phyloP scores from a whole-genome alignment of 2,329 filamentous ascomycete genomes.

The Trichothecium sympodiale region DNA sequence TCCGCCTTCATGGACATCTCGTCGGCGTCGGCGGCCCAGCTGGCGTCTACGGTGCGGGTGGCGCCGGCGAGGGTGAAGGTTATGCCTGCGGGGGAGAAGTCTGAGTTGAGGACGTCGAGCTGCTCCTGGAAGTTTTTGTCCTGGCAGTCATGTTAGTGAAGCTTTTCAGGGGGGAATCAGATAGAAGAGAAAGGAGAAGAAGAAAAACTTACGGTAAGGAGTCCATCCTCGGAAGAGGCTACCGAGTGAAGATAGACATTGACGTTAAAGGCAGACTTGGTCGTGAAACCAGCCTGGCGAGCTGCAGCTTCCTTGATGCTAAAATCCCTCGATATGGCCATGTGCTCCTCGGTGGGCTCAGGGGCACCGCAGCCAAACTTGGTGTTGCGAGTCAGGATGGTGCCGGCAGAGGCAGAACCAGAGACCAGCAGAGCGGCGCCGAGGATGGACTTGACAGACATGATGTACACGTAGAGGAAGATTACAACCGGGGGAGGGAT shows the following conservation, averaged over 20 bases:
- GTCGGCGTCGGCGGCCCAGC: constrained; percentile 13
- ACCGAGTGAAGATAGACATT: no score
- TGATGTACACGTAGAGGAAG: constrained; percentile 3
- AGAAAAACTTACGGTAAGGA: not conserved
- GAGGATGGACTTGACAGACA: constrained; percentile 8
- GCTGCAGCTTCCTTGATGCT: constrained; percentile 2
- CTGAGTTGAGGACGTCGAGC: constrained; percentile 13
- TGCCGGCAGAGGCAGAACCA: constrained; percentile 1
- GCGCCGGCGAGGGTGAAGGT: constrained; percentile 15
- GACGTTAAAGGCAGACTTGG: no score
- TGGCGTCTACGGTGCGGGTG: constrained; percentile 18
- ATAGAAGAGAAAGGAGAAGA: no score
- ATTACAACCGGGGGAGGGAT: not conserved
- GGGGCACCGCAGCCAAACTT: constrained; percentile 2
- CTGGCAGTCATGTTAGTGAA: constrained; percentile 3
- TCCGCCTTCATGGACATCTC: constrained; percentile 31
- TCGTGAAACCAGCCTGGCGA: no score
- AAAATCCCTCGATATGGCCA: constrained; percentile 1
- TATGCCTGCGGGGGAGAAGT: constrained; percentile 11
- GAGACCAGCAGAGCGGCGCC: constrained; percentile 1
- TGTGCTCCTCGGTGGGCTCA: constrained; percentile 1
- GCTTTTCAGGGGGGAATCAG: not conserved
- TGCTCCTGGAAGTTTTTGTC: constrained; percentile 11
- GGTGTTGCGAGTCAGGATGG: constrained; percentile 2
- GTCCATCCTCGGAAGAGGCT: not conserved